A percentile compares a stretch with the other conserved stretches of the same genome.
Evolutionary conservation across 768 basidiomycete species (phyloP).

Genomic region (Mycena galericulata): DNA sequence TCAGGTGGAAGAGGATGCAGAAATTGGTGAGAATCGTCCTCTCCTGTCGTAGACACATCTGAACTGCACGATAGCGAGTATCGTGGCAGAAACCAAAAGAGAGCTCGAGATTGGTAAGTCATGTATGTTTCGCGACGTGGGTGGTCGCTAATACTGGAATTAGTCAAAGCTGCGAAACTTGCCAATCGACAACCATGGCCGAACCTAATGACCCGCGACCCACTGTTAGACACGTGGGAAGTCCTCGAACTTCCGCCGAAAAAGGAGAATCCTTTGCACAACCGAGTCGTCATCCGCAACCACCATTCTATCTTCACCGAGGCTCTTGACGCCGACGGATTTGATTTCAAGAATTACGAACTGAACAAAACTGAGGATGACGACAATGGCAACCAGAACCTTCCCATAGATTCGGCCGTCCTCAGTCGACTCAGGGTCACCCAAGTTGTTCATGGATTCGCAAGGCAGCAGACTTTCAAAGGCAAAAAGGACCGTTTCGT

Average conservation of each 20-base stretch:
- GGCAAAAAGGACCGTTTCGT: conserved; percentile 82
- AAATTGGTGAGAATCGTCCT: conserved; percentile 11
- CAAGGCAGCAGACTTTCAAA: conserved; percentile 93
- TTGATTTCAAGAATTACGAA: conserved; percentile 41
- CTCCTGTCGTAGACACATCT: neutral
- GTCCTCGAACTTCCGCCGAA: conserved; percentile 65
- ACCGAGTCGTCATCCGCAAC: conserved; percentile 76
- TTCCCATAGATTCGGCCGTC: conserved; percentile 35
- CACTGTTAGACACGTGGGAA: conserved; percentile 71
- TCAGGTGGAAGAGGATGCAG: neutral
- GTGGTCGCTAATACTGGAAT: neutral
- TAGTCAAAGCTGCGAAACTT: conserved; percentile 26
- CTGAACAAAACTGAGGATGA: conserved; percentile 45
- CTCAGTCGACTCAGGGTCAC: conserved; percentile 51
- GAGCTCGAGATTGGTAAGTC: conserved; percentile 18
- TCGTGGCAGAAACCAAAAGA: conserved; percentile 12
- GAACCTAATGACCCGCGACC: conserved; percentile 71
- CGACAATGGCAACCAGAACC: conserved; percentile 45
- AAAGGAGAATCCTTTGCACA: conserved; percentile 64
- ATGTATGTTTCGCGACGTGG: neutral
- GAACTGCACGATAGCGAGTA: neutral
- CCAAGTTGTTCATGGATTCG: conserved; percentile 63
- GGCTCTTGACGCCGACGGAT: conserved; percentile 48
- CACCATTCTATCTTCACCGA: conserved; percentile 74
- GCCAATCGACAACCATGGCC: conserved; percentile 23